Evolutionary conservation across 257 asterid genomes (phyloP), one percentile per base, ranked within the genome.

Genomic region (Apocynum venetum): DNA sequence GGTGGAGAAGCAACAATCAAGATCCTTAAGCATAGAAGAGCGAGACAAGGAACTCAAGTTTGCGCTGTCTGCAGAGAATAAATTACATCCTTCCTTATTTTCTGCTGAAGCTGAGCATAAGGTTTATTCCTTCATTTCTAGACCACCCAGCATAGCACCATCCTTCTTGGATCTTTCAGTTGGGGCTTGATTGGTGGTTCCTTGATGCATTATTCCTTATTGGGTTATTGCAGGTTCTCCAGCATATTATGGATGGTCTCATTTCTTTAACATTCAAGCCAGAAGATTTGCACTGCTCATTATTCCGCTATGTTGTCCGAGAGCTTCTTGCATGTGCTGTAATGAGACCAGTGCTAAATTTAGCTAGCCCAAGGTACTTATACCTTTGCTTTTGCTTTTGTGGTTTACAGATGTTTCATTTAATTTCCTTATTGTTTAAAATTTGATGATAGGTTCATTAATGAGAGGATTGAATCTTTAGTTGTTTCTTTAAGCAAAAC

Each of bases 51-150:
- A 89, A 87, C 81, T 96, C 53, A 96, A 93, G 82, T 83, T 80
- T 80, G 83, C 89, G 82, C 86, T 96, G 83, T 97, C 93, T 71
- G 85, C 95, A 60, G 97, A 93, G 80, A 89, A 90, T 92, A 90
- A 91, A 82, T 82, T 96, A 89, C 98, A 93, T 79, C 98, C 99
- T 66, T 86, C 92, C 75, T 85, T 93, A 77, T 96, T 93, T 89
- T 96, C 98, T 82, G 85, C 97, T 75, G 97, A 96, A 88, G 92
- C 98, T 80, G 98, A 93, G 94, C 98, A 96, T 87, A 91, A 90
- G 97, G 99, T 96, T 77, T 63, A 53, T 78, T 81, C 68, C 79
- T 76, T 75, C 75, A 79, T 77, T 61, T 20, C 68, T 12, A 65
- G 10, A 25, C 19, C 51, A 65, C 31, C 59, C 17, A 8, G 19